phyloP scores from a whole-genome alignment of 73 alveolate species.

The Paramecium biaurelia region DNA sequence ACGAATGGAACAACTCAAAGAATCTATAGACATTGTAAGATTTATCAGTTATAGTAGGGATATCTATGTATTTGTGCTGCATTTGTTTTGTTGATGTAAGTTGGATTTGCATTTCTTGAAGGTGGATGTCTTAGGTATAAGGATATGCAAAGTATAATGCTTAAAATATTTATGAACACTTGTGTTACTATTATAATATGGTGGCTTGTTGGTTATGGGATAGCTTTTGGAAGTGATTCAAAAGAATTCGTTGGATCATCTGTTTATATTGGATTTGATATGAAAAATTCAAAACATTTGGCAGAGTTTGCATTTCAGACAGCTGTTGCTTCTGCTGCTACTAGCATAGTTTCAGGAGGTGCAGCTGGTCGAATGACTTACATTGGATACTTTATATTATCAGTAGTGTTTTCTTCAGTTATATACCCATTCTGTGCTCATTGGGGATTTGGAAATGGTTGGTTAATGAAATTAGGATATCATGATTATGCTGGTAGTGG shows the following conservation, averaged over 20 bases:
- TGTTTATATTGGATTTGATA: conserved; percentile 8
- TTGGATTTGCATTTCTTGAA: conserved; percentile 48
- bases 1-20: background rate
- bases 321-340: conserved; percentile 41
- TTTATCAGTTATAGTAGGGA: background rate
- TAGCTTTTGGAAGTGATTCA: conserved; percentile 31
- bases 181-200: conserved; percentile 20
- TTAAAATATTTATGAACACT: conserved; percentile 41
- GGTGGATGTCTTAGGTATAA: conserved; percentile 48
- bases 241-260: conserved; percentile 31
- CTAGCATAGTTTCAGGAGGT: conserved; percentile 45
- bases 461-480: conserved; percentile 43
- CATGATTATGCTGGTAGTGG: conserved; percentile 53
- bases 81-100: conserved; percentile 28
- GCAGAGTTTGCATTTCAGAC: conserved; percentile 49
- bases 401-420: background rate
- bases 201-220: conserved; percentile 53
- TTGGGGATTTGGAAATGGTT: conserved; percentile 52
- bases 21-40: conserved; percentile 20
- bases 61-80: conserved; percentile 26
- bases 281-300: conserved; percentile 11
- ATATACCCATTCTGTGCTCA: conserved; percentile 54
- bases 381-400: background rate
- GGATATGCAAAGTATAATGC: conserved; percentile 52
- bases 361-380: conserved; percentile 53